Conservation (phyloP, 129 eudicot species). For the Artemisia argyi region DNA sequence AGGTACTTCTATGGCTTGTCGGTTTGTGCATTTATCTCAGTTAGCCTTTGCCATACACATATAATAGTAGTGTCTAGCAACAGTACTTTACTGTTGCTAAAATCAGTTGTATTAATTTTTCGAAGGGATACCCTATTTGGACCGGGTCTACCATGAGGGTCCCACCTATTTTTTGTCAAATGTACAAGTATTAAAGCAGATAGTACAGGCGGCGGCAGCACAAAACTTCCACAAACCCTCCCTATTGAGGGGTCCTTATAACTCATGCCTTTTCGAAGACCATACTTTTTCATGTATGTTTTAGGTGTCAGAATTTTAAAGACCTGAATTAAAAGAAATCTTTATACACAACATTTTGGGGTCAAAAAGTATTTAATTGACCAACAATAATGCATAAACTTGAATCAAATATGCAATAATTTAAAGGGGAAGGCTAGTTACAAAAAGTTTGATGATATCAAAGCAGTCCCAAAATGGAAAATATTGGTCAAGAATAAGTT, state of each 20-base stretch:
- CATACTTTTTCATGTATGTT: not conserved
- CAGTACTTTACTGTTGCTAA: conserved; percentile 20
- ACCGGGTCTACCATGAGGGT: too few relatives aligned
- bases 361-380: conserved; percentile 5
- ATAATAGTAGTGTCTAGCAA: not conserved
- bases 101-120: not conserved
- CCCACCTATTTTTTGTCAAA: too few relatives aligned
- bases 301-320: too few relatives aligned
- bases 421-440: too few relatives aligned
- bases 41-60: not conserved
- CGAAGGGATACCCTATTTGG: too few relatives aligned
- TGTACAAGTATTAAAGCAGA: too few relatives aligned
- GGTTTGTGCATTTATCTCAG: not conserved
- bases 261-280: too few relatives aligned
- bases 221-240: too few relatives aligned
- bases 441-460: too few relatives aligned
- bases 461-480: not conserved
- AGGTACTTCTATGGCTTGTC: too few relatives aligned
- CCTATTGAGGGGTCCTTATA: too few relatives aligned
- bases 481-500: not conserved
- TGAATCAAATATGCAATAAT: not conserved
- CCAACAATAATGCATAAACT: not conserved
- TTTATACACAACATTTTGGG: not conserved
- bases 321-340: not conserved
- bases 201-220: too few relatives aligned